Evolutionary conservation across 805 yeast species (phyloP).

Genomic region (Huiozyma sinensis): DNA sequence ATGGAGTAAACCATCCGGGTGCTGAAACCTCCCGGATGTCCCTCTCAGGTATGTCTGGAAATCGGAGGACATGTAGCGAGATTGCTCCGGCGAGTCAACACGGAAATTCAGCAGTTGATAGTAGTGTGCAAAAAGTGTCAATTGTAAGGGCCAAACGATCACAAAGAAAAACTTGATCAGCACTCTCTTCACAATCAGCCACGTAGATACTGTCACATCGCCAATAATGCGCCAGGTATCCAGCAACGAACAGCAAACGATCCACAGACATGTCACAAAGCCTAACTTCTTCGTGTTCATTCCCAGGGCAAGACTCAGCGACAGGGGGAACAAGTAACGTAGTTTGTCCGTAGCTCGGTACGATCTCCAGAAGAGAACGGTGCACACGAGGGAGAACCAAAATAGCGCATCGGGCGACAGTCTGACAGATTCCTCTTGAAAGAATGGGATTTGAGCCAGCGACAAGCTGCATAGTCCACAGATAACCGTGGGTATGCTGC

Average conservation of each 20-base stretch:
- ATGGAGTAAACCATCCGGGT: slow-evolving; percentile 49
- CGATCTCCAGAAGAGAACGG: slow-evolving; percentile 41
- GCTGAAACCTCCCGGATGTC: slow-evolving; percentile 4
- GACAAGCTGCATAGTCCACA: slow-evolving; percentile 27
- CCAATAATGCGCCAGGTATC: slow-evolving; percentile 63
- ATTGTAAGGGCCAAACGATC: slow-evolving; percentile 42
- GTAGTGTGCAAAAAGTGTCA: slow-evolving; percentile 49
- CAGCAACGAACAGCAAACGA: slow-evolving; percentile 33
- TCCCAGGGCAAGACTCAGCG: slow-evolving; percentile 41
- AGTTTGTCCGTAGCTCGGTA: slow-evolving; percentile 35
- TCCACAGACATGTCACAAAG: slow-evolving; percentile 54
- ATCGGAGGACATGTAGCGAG: slow-evolving; percentile 47
- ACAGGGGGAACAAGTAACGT: slow-evolving; percentile 48
- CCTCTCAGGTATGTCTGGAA: slow-evolving; percentile 51
- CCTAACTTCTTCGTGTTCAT: slow-evolving; percentile 67
- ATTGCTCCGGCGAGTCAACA: slow-evolving; percentile 9
- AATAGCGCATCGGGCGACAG: slow-evolving; percentile 32
- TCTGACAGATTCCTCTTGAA: slow-evolving; percentile 7
- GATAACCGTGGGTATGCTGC: slow-evolving; percentile 29
- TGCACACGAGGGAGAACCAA: slow-evolving; percentile 31
- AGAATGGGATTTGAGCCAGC: slow-evolving; percentile 12
- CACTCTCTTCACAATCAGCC: slow-evolving; percentile 32
- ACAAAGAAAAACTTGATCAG: slow-evolving; percentile 33
- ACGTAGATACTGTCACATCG: slow-evolving; percentile 43
- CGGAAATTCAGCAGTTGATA: slow-evolving; percentile 31